These are phyloP conservation scores for Proliferodiscus dingleyae DNA, from an alignment of 2,329 filamentous ascomycete genomes.

Conservation along the genomic window DNA sequence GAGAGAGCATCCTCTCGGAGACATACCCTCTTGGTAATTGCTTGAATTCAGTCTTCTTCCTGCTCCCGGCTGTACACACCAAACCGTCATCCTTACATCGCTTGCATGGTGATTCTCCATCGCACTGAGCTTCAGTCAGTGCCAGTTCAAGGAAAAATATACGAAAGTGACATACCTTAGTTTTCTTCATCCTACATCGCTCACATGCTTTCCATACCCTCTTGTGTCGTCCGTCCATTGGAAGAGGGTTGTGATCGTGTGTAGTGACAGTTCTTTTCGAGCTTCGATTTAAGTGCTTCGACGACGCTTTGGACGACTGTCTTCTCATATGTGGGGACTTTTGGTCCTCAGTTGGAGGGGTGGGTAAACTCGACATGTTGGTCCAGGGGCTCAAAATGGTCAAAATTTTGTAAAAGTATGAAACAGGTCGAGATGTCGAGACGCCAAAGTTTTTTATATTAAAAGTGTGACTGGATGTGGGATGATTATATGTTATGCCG, in stretches of 20 bases:
- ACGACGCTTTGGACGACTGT: slow-evolving; percentile 20
- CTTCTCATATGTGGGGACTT: slow-evolving; percentile 15
- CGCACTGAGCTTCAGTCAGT: slow-evolving; percentile 43
- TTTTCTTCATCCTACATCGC: slow-evolving; percentile 65
- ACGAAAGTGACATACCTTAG: slow-evolving; percentile 44
- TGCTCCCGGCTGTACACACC: slow-evolving; percentile 57
- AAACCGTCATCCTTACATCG: slow-evolving; percentile 61
- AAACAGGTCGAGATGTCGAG: not conserved
- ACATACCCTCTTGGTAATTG: slow-evolving; percentile 57
- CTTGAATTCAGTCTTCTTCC: slow-evolving; percentile 67
- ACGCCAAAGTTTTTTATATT: slow-evolving; percentile 9
- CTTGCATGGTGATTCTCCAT: slow-evolving; percentile 62
- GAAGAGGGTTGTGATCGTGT: slow-evolving; percentile 35
- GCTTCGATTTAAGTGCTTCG: slow-evolving; percentile 15
- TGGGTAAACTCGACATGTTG: slow-evolving; percentile 16
- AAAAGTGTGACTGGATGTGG: slow-evolving; percentile 5
- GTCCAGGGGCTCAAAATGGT: not conserved
- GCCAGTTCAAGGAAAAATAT: not conserved
- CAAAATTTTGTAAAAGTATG: not conserved
- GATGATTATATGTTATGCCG: slow-evolving; percentile 20
- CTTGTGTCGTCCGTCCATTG: slow-evolving; percentile 54
- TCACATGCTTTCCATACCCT: slow-evolving; percentile 64
- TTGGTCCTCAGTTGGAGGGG: slow-evolving; percentile 20
- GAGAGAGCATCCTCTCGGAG: not conserved
- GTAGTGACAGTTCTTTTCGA: slow-evolving; percentile 17